Conservation (phyloP, 1,139 yeast genomes). For the Zygosaccharomyces sapae region DNA sequence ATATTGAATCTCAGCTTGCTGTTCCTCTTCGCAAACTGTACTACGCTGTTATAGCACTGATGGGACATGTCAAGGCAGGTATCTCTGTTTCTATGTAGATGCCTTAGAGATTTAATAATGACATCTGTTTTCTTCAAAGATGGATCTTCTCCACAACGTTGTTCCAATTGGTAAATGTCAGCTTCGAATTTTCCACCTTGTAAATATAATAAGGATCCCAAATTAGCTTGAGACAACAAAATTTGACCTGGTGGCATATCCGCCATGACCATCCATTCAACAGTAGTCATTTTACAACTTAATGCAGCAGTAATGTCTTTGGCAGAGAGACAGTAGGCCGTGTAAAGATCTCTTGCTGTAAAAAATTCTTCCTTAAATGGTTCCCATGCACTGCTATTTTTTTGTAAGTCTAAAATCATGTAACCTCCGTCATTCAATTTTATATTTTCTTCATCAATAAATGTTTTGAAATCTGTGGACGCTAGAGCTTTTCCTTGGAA, state of each 20-base stretch:
- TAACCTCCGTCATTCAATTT: constrained; percentile 33
- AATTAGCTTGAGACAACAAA: constrained; percentile 62
- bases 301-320: constrained; percentile 66
- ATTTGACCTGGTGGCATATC: constrained; percentile 65
- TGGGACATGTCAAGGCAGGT: constrained; percentile 45
- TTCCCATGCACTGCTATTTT: constrained; percentile 52
- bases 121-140: constrained; percentile 29
- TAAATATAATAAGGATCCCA: constrained; percentile 66
- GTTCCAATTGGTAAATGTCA: constrained; percentile 36
- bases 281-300: constrained; percentile 59
- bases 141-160: constrained; percentile 28
- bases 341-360: constrained; percentile 65
- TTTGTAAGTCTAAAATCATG: constrained; percentile 34
- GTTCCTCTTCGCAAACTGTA: constrained; percentile 53
- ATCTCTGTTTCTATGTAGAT: constrained; percentile 36
- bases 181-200: constrained; percentile 67
- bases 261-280: constrained; percentile 70
- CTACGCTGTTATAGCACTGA: constrained; percentile 51
- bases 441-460: constrained; percentile 31
- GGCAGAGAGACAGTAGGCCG: constrained; percentile 61
- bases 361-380: constrained; percentile 75
- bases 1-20: constrained; percentile 37
- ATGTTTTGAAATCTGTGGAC: constrained; percentile 27
- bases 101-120: constrained; percentile 25
- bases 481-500: constrained; percentile 20